A percentile compares a stretch with the other conserved stretches of the same genome.
phyloP scores from a whole-genome alignment of 2,329 filamentous ascomycete species.

The Phyllosticta citrichinensis region DNA sequence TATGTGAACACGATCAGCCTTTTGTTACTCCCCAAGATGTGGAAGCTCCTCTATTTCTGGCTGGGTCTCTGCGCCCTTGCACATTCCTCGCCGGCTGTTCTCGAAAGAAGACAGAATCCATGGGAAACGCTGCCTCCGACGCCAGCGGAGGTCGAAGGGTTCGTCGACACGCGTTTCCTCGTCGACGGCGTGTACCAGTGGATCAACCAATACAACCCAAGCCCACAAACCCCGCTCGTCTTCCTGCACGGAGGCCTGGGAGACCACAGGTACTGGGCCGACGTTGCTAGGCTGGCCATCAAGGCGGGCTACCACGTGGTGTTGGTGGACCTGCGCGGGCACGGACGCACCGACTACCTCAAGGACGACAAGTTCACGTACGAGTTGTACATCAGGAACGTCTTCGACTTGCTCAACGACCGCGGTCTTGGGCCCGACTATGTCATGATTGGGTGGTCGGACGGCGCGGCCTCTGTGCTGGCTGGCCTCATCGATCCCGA shows the following conservation, averaged over 20 bases:
- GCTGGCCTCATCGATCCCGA: constrained; percentile 26
- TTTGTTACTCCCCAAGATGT: neutral
- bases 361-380: constrained; percentile 30
- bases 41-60: neutral
- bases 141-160: constrained; percentile 27
- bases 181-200: constrained; percentile 33
- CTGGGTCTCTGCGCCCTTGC: constrained; percentile 3
- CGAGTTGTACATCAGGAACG: constrained; percentile 29
- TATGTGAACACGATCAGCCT: too few relatives aligned
- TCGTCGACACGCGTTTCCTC: constrained; percentile 18
- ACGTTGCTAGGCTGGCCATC: constrained; percentile 27
- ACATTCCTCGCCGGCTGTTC: neutral
- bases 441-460: constrained; percentile 33
- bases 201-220: constrained; percentile 34
- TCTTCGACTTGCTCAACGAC: constrained; percentile 22
- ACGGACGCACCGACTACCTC: constrained; percentile 32
- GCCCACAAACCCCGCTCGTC: constrained; percentile 27
- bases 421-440: constrained; percentile 22
- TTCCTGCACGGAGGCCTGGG: constrained; percentile 34
- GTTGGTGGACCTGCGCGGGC: constrained; percentile 33
- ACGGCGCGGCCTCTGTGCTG: constrained; percentile 32
- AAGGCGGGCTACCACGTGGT: constrained; percentile 29
- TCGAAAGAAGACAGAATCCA: neutral
- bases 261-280: constrained; percentile 33
- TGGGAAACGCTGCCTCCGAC: constrained; percentile 28